These are phyloP conservation scores for Lagenidium giganteum DNA, from an alignment of 352 stramenopile genomes.

Conservation along the genomic window DNA sequence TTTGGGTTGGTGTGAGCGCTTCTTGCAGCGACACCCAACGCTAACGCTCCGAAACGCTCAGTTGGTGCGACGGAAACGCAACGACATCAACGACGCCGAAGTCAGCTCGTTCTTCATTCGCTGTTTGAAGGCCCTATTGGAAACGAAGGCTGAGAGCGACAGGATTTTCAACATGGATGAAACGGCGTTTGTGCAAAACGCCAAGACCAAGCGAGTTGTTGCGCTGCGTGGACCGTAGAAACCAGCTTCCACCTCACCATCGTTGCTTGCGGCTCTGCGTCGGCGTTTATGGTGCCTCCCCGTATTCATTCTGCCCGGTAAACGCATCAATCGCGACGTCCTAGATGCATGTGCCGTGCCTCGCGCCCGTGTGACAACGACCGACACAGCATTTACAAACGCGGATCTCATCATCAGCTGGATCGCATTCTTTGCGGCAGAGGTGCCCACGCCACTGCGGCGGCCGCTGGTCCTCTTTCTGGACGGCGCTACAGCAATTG, in stretches of 20 bases:
- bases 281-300: constrained; percentile 4
- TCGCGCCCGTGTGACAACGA: constrained; percentile 1
- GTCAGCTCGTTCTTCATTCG: constrained; percentile 10
- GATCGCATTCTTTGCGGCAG: constrained; percentile 1
- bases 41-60: constrained; percentile 10
- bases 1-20: constrained; percentile 21
- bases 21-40: constrained; percentile 5
- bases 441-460: background rate
- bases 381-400: constrained; percentile 4
- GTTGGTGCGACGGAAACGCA: constrained; percentile 5
- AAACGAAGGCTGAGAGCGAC: background rate
- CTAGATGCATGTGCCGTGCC: background rate
- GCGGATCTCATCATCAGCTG: constrained; percentile 1
- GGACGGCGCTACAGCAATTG: too few species aligned
- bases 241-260: constrained; percentile 9
- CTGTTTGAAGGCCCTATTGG: constrained; percentile 8
- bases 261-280: constrained; percentile 13
- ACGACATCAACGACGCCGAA: constrained; percentile 4
- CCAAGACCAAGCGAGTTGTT: constrained; percentile 6
- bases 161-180: constrained; percentile 26
- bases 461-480: constrained; percentile 6
- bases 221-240: constrained; percentile 3
- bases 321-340: constrained; percentile 6
- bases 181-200: constrained; percentile 13
- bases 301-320: constrained; percentile 8